These are phyloP conservation scores for Allium cepa DNA, from an alignment of 106 monocot species.

Conservation along the genomic window DNA sequence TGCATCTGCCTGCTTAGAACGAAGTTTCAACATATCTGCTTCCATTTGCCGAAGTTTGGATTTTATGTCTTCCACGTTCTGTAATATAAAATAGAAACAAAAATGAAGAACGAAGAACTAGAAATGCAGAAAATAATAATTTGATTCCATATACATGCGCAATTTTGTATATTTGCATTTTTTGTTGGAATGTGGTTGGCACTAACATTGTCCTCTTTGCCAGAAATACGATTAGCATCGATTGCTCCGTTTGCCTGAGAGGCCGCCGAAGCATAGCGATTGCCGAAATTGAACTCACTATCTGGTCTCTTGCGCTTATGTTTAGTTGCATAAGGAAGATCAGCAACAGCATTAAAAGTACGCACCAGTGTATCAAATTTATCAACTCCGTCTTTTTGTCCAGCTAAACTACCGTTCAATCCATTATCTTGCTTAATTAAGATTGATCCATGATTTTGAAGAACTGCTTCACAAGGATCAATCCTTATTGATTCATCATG, in stretches of 20 bases:
- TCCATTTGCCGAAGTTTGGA: slow-evolving; percentile 53
- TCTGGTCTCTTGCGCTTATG: slow-evolving; percentile 24
- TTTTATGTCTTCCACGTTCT: slow-evolving; percentile 62
- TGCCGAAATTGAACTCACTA: slow-evolving; percentile 11
- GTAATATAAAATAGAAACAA: slow-evolving; percentile 10
- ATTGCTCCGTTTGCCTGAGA: slow-evolving; percentile 7
- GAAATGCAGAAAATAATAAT: too few species aligned
- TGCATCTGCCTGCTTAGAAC: slow-evolving; percentile 37
- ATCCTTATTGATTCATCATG: slow-evolving; percentile 1
- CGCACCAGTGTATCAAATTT: slow-evolving; percentile 7
- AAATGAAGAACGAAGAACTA: neutral
- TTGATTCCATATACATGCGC: neutral
- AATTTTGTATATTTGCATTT: slow-evolving; percentile 24
- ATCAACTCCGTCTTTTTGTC: slow-evolving; percentile 5
- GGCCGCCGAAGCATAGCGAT: slow-evolving; percentile 6
- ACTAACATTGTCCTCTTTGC: slow-evolving; percentile 9
- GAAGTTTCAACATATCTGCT: slow-evolving; percentile 59
- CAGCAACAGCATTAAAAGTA: neutral
- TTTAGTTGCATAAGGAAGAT: slow-evolving; percentile 6
- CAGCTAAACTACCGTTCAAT: slow-evolving; percentile 3
- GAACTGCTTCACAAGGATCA: neutral
- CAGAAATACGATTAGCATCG: slow-evolving; percentile 12
- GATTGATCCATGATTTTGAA: slow-evolving; percentile 16
- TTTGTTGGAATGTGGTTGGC: slow-evolving; percentile 18
- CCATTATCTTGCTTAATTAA: slow-evolving; percentile 12